A percentile compares a stretch with the other conserved stretches of the same genome.
Evolutionary conservation across 805 yeast species (phyloP).

Genomic region (Cyberlindnera subsufficiens): DNA sequence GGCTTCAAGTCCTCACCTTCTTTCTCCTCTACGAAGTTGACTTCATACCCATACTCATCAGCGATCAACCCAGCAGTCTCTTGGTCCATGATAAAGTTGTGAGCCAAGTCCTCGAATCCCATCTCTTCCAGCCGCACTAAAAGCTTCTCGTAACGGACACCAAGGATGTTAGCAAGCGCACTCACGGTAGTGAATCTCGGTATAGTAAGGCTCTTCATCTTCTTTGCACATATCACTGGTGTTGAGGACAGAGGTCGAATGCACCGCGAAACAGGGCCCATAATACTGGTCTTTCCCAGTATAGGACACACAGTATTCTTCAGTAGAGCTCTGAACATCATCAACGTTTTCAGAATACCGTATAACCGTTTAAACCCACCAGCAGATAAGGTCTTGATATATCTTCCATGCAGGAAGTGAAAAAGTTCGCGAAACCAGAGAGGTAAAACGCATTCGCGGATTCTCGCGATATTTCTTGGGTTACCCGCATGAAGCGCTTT

Average conservation of each 20-base stretch:
- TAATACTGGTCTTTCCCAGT: too few species aligned
- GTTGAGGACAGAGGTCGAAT: slow-evolving; percentile 1
- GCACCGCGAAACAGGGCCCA: not conserved
- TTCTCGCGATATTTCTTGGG: not conserved
- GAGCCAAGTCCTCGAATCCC: slow-evolving; percentile 67
- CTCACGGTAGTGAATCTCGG: slow-evolving; percentile 79
- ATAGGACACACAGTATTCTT: too few species aligned
- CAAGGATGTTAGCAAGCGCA: slow-evolving; percentile 67
- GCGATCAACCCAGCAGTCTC: slow-evolving; percentile 86
- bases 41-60: slow-evolving; percentile 79
- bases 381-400: too few species aligned
- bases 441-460: too few species aligned
- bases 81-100: slow-evolving; percentile 74
- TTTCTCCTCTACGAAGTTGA: slow-evolving; percentile 23
- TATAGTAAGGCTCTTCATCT: slow-evolving; percentile 29
- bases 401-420: too few species aligned
- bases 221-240: not conserved
- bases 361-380: too few species aligned
- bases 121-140: slow-evolving; percentile 51
- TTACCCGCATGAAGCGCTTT: slow-evolving; percentile 1
- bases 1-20: slow-evolving; percentile 47
- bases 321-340: too few species aligned
- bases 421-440: too few species aligned
- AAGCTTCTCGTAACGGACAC: slow-evolving; percentile 57
- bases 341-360: too few species aligned